phyloP scores from a whole-genome alignment of 129 eudicot species.

The Sambucus nigra region DNA sequence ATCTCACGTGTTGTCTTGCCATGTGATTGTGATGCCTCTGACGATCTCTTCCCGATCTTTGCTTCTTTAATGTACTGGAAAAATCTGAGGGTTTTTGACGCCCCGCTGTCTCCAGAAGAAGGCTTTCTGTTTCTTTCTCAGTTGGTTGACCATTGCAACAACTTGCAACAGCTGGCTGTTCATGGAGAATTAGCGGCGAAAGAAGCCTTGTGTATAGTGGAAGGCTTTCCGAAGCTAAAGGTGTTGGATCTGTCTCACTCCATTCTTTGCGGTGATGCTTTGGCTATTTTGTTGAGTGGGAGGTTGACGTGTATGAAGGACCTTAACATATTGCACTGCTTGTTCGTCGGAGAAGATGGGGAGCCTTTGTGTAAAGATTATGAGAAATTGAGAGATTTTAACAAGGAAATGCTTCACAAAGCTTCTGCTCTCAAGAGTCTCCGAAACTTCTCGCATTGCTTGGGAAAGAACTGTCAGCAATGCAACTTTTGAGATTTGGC shows the following conservation, averaged over 20 bases:
- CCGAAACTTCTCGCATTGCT: conserved; percentile 1
- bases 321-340: conserved; percentile 6
- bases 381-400: conserved; percentile 1
- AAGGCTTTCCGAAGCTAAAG: conserved; percentile 2
- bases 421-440: neutral
- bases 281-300: conserved; percentile 8
- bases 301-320: conserved; percentile 5
- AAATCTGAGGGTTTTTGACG: conserved; percentile 5
- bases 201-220: neutral
- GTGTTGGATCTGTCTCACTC: conserved; percentile 7
- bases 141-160: conserved; percentile 7
- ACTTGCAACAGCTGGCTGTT: neutral
- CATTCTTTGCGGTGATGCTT: neutral
- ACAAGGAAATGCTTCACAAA: conserved; percentile 3
- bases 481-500: no score
- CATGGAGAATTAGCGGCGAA: neutral
- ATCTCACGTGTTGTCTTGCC: neutral
- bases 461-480: conserved; percentile 3
- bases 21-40: neutral
- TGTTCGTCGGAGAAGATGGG: neutral
- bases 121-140: neutral
- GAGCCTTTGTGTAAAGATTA: neutral
- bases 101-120: neutral
- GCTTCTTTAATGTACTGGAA: conserved; percentile 7
- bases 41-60: neutral